These are phyloP conservation scores for Acrocalymma vagum DNA, from an alignment of 2,329 filamentous ascomycete species.

Conservation along the genomic window DNA sequence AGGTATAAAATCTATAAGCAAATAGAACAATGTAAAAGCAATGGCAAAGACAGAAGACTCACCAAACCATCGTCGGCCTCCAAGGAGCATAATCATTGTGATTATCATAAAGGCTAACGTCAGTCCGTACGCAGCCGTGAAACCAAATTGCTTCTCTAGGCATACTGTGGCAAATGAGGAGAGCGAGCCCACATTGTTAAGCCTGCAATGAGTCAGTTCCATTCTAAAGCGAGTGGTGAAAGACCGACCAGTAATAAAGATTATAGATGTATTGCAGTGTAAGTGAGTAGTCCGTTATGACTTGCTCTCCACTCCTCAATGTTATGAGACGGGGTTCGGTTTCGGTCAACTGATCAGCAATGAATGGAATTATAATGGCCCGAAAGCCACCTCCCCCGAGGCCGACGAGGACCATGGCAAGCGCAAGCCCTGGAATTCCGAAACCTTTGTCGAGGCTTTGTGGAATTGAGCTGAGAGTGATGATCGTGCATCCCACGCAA, in stretches of 20 bases:
- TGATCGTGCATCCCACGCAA: constrained; percentile 26
- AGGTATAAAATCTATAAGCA: neutral
- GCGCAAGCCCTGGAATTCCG: constrained; percentile 34
- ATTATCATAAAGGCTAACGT: constrained; percentile 70
- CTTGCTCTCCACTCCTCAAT: constrained; percentile 38
- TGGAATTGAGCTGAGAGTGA: constrained; percentile 31
- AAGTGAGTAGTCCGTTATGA: constrained; percentile 42
- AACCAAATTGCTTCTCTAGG: constrained; percentile 73
- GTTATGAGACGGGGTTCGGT: constrained; percentile 25
- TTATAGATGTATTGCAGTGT: constrained; percentile 52
- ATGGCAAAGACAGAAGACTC: constrained; percentile 2
- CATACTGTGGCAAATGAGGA: constrained; percentile 70
- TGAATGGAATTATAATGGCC: constrained; percentile 45
- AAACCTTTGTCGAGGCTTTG: constrained; percentile 25
- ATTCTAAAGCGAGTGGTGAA: neutral
- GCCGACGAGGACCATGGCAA: constrained; percentile 47
- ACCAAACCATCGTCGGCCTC: constrained; percentile 30
- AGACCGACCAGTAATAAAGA: constrained; percentile 48
- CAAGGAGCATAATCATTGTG: constrained; percentile 64
- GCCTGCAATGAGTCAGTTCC: constrained; percentile 8
- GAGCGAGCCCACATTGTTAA: constrained; percentile 72
- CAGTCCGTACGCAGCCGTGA: constrained; percentile 71
- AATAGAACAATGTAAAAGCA: too few relatives aligned
- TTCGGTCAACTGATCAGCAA: constrained; percentile 45
- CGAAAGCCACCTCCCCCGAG: constrained; percentile 50